Evolutionary conservation across 768 basidiomycete genomes (phyloP).

Genomic region (Arthromyces matolae): DNA sequence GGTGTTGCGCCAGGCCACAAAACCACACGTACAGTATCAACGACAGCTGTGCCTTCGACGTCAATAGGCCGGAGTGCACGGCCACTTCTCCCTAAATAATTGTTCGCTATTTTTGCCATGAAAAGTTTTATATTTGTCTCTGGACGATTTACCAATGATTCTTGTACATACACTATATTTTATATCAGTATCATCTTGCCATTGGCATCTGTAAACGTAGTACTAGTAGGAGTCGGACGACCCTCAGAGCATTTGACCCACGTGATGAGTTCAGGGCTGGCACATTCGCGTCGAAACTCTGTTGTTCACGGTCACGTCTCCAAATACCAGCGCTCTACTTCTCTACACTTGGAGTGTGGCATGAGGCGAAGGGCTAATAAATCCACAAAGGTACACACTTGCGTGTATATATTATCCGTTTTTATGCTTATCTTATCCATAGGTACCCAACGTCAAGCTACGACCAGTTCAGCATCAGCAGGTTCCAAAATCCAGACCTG

Average conservation of each 20-base stretch:
- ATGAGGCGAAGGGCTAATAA: conserved; percentile 61
- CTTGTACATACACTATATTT: conserved; percentile 13
- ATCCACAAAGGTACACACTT: conserved; percentile 51
- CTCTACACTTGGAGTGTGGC: too few relatives aligned
- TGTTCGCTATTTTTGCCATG: too few relatives aligned
- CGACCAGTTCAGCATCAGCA: conserved; percentile 59
- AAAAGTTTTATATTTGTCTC: not conserved
- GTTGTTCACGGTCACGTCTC: too few relatives aligned
- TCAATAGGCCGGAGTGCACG: conserved; percentile 5
- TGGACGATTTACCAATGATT: not conserved
- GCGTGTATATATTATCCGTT: not conserved
- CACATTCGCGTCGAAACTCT: conserved; percentile 19
- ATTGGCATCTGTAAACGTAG: too few relatives aligned
- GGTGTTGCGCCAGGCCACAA: too few relatives aligned
- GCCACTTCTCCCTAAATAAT: not conserved
- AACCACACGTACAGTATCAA: conserved; percentile 9
- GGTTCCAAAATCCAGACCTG: conserved; percentile 24
- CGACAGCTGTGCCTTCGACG: conserved; percentile 9
- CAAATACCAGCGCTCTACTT: too few relatives aligned
- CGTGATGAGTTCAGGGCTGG: conserved; percentile 19
- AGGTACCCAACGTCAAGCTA: conserved; percentile 84
- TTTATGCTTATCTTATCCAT: not conserved
- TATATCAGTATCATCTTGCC: too few relatives aligned
- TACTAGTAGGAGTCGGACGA: too few relatives aligned
- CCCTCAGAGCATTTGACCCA: too few relatives aligned